Evolutionary conservation across 2,329 filamentous ascomycete species (phyloP), one percentile per base, ranked within the genome.

Genomic region (Dothistroma pini): DNA sequence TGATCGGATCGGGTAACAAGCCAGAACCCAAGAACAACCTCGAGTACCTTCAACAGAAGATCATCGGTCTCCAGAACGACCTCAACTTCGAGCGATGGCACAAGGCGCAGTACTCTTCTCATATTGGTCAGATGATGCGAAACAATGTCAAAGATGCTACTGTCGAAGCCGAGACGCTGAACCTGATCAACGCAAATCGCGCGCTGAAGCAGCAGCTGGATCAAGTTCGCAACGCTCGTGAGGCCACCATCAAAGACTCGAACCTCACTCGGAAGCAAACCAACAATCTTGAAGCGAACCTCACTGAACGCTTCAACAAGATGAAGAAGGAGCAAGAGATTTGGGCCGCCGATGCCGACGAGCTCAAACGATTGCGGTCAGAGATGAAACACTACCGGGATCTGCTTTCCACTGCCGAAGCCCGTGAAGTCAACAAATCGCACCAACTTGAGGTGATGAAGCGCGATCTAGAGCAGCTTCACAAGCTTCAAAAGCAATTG

Each of bases 31-130:
- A 64, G 53, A 72, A 57, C 25, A 74, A 81, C 60, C 69, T 82
- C 31, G 77, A 82, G 1, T 84, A 86, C 65, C 77, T 95, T 3
- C 86, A 91, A 66, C 84, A 88, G 48, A 88, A 92, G 68, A 84
- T 91, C n/a, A 83, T 91, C 57, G 77, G 93, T 1, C 75, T 95
- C 11, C 86, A 88, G 50, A 95, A 93, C 63, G 90, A 95, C 68
- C 79, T 95, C 49, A 90, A 89, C 66, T 95, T 93, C 70, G 91
- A 95, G 73, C 83, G 89, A 29, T 93, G 91, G 74, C 82, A 93
- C 69, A 93, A 93, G 72, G 86, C 91, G 65, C 90, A 95, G 70
- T 90, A 93, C 72, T 84, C 93, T 66, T 84, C 87, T 1, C 89
- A 93, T 61, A 93, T 95, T 71, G 89, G 89, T 0, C 89, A 91